Evolutionary conservation across 371 early-diverging fungal genomes (phyloP), one percentile per base, ranked within the genome.

Genomic region (Mucor velutinosus): DNA sequence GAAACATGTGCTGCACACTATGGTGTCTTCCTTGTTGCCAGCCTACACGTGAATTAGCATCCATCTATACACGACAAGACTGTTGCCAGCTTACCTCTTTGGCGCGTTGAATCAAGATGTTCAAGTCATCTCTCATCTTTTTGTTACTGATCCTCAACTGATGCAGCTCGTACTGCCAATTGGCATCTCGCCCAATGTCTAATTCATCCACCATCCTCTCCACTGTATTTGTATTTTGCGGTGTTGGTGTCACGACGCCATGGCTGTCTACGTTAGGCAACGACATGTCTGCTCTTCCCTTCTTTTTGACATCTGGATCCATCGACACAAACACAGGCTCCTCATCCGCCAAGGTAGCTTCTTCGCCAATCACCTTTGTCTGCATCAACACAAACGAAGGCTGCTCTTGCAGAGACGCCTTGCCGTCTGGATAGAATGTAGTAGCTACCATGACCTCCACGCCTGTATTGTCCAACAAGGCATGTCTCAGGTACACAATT

Each of bases 81-180:
- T 17, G 11, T n/a, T n/a, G n/a, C n/a, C n/a, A 41, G 0, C 21
- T 57, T 62, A 66, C 71, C 63, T 74, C 27, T 59, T 67, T 74
- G 4, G 74, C 74, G 15, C 39, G 57, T 62, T 59, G 47, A 12
- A 74, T 29, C 7, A 79, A 59, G 0, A 45, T 35, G 7, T 72
- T 70, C 2, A 84, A 32, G 23, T 82, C 76, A 21, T 72, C 76
- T 2, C 79, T 60, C 33, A 84, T 27, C 25, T 75, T 70, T 7
- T 75, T 75, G 64, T 84, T 84, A n/a, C 66, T 67, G 27, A 80
- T 75, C 4, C 84, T 69, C 19, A 83, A 62, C 63, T 83, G 81
- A 67, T 83, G 82, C 43, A 83, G n/a, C 58, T 83, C 84, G 60
- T 81, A 83, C 55, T 83, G 81, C 84, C 84, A 83, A 59, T 75